Percentiles rank a stretch among this genome's conserved stretches.
phyloP scores from a whole-genome alignment of 1,139 yeast species.

The Hansenula lynferdii region DNA sequence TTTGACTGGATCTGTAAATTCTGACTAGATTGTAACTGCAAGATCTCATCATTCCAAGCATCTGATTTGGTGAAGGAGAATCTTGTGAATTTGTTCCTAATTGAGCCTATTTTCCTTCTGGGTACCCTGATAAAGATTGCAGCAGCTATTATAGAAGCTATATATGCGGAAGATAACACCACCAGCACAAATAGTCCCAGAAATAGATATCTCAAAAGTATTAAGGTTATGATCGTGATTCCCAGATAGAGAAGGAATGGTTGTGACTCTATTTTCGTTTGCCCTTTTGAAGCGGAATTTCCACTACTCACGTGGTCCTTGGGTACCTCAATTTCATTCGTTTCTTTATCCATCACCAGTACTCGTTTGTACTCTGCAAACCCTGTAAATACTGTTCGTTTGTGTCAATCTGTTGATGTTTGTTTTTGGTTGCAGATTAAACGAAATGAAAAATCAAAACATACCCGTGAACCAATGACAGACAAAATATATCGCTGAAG shows the following conservation, averaged over 20 bases:
- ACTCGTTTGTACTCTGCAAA: too few relatives aligned
- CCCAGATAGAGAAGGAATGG: background rate
- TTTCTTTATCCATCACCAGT: too few relatives aligned
- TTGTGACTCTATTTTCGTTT: background rate
- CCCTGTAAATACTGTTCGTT: too few relatives aligned
- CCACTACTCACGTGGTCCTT: too few relatives aligned
- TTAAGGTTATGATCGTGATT: background rate
- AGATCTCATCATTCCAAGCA: slow-evolving; percentile 28
- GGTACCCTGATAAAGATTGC: slow-evolving; percentile 6
- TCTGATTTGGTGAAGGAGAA: slow-evolving; percentile 26
- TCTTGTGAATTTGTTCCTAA: slow-evolving; percentile 18
- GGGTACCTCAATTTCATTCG: too few relatives aligned
- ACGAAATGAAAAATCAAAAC: too few relatives aligned
- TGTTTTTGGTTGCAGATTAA: too few relatives aligned
- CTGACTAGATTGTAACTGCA: slow-evolving; percentile 6
- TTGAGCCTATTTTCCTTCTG: slow-evolving; percentile 1
- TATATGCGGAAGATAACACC: background rate
- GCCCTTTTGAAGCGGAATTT: too few relatives aligned
- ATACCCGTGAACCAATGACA: too few relatives aligned
- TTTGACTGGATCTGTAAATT: slow-evolving; percentile 1
- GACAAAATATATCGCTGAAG: too few relatives aligned
- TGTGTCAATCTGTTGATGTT: too few relatives aligned
- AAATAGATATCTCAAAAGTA: slow-evolving; percentile 1
- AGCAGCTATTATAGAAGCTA: background rate
- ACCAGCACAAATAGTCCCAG: too few relatives aligned